Evolutionary conservation across 2,329 filamentous ascomycete species (phyloP).

Genomic region (Penicillium sp.): DNA sequence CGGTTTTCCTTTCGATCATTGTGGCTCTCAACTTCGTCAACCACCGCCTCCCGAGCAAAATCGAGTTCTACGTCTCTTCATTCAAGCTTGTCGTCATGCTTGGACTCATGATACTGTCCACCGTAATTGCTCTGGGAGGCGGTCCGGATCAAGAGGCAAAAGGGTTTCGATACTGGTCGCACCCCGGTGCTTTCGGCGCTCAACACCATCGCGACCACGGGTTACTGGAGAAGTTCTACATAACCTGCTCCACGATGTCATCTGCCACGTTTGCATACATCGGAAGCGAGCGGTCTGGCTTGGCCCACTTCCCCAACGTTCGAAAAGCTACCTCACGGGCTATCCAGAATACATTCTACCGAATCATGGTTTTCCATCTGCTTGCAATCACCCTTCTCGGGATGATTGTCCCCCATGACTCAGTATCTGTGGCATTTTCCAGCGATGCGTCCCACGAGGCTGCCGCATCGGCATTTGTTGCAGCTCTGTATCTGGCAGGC

Average conservation of each 20-base stretch:
- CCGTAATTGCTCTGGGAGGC: conserved; percentile 57
- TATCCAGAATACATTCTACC: conserved; percentile 70
- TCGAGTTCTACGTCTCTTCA: conserved; percentile 48
- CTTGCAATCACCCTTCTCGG: conserved; percentile 64
- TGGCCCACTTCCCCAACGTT: conserved; percentile 68
- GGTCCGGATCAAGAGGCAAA: conserved; percentile 52
- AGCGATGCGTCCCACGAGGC: conserved; percentile 39
- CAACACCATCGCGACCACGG: conserved; percentile 30
- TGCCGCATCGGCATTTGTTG: conserved; percentile 63
- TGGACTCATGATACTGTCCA: conserved; percentile 55
- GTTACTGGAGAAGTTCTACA: conserved; percentile 46
- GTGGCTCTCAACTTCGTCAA: conserved; percentile 58
- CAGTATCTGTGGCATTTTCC: conserved; percentile 46
- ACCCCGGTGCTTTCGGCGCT: conserved; percentile 49
- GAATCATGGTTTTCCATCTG: conserved; percentile 71
- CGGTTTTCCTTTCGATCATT: conserved; percentile 57
- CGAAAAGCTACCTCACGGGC: conserved; percentile 64
- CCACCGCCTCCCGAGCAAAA: conserved; percentile 59
- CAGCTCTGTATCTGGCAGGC: conserved; percentile 57
- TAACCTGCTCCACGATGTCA: conserved; percentile 61
- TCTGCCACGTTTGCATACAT: conserved; percentile 71
- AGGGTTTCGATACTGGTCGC: conserved; percentile 57
- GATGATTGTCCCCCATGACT: conserved; percentile 66
- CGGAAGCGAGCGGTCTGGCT: conserved; percentile 65
- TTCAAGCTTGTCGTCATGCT: conserved; percentile 60